Conservation (phyloP, 176 grass and related monocot genomes). For the Paspalum notatum region DNA sequence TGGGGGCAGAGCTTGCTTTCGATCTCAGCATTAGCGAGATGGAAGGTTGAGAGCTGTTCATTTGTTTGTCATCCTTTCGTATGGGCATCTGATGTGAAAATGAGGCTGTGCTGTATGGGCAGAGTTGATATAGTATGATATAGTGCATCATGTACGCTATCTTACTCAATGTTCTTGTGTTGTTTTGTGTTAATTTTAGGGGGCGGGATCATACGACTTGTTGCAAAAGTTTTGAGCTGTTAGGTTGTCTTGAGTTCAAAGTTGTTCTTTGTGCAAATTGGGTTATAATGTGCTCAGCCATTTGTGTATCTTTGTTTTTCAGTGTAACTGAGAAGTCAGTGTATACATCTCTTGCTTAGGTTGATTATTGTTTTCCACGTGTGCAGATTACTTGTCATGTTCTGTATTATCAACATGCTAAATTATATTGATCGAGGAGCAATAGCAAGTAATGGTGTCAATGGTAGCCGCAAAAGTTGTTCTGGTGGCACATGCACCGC, state of each 20-base stretch:
- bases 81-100: conserved; percentile 11
- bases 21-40: background rate
- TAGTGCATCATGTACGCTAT: too few relatives aligned
- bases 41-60: background rate
- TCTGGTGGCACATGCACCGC: conserved; percentile 71
- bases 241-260: background rate
- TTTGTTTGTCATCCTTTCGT: background rate
- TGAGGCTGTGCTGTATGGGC: background rate
- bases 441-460: conserved; percentile 99
- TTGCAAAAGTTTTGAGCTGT: background rate
- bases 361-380: conserved; percentile 25
- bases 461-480: conserved; percentile 77
- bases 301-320: background rate
- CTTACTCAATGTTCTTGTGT: too few relatives aligned
- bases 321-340: too few relatives aligned
- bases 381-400: conserved; percentile 93
- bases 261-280: conserved; percentile 5
- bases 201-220: background rate
- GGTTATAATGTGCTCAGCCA: background rate
- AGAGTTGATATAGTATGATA: background rate
- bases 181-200: background rate
- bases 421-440: conserved; percentile 95
- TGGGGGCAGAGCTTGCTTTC: background rate
- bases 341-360: too few relatives aligned
- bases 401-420: conserved; percentile 95